Conservation (phyloP, 2,329 filamentous ascomycete species). For the Fonsecaea pugnacius region DNA sequence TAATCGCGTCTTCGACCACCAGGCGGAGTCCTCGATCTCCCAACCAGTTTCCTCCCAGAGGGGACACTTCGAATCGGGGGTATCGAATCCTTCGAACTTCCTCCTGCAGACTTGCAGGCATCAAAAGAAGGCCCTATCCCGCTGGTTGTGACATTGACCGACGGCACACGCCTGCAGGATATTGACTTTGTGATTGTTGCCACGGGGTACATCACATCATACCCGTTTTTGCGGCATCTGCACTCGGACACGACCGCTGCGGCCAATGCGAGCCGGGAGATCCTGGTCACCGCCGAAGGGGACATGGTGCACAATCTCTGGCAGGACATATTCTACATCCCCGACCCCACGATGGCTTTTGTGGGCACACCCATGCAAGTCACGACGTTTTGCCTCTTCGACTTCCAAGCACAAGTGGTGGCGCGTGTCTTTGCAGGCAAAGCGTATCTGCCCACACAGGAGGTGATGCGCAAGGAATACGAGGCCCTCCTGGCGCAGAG, state of each 20-base stretch:
- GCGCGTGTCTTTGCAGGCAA: conserved; percentile 61
- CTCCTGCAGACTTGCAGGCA: conserved; percentile 37
- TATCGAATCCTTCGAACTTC: too few species aligned
- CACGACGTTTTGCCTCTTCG: conserved; percentile 70
- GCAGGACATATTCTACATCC: conserved; percentile 72
- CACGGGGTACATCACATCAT: conserved; percentile 69
- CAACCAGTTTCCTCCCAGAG: too few species aligned
- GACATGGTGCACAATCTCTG: conserved; percentile 68
- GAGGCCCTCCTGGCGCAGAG: conserved; percentile 35
- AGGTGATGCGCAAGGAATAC: conserved; percentile 46
- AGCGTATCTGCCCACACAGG: conserved; percentile 52
- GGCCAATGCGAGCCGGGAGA: conserved; percentile 55
- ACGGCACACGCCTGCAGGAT: conserved; percentile 57
- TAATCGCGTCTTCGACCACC: conserved; percentile 40
- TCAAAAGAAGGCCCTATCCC: conserved; percentile 49
- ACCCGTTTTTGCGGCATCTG: conserved; percentile 64
- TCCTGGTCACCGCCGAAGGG: conserved; percentile 65
- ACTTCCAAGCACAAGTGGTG: conserved; percentile 68
- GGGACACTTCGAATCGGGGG: too few species aligned
- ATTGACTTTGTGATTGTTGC: conserved; percentile 69
- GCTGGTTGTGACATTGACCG: conserved; percentile 56
- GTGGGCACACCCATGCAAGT: conserved; percentile 69
- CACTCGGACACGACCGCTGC: conserved; percentile 52
- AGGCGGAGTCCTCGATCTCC: conserved; percentile 46
- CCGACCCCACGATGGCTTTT: conserved; percentile 66